Percentiles rank a stretch among this genome's conserved stretches.
Evolutionary conservation across 306 rosid genomes (phyloP).

Genomic region (Macrotyloma uniflorum): DNA sequence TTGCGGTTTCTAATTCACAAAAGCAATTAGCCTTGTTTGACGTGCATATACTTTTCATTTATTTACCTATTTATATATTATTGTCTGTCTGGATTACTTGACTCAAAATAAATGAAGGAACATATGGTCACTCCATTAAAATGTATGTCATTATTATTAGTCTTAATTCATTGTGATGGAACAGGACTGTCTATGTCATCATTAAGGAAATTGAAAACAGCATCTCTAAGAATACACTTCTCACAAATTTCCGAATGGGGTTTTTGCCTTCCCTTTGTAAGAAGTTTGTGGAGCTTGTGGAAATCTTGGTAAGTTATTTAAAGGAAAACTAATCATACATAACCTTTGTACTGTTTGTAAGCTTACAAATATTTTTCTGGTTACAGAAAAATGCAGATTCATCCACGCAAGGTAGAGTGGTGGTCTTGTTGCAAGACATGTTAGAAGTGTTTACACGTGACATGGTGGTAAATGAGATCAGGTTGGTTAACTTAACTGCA

Average conservation of each 20-base stretch:
- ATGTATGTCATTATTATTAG: not conserved
- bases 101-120: conserved; percentile 6
- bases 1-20: conserved; percentile 27
- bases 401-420: conserved; percentile 70
- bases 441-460: conserved; percentile 97
- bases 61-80: conserved; percentile 12
- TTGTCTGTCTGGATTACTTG: conserved; percentile 13
- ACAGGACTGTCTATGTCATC: conserved; percentile 86
- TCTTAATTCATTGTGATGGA: conserved; percentile 47
- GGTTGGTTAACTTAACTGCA: conserved; percentile 55
- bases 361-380: conserved; percentile 40
- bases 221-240: conserved; percentile 81
- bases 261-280: conserved; percentile 80
- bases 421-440: conserved; percentile 90
- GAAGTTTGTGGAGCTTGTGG: conserved; percentile 89
- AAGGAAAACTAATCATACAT: conserved; percentile 27
- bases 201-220: conserved; percentile 82
- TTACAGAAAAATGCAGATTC: conserved; percentile 73
- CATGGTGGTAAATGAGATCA: conserved; percentile 86
- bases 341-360: conserved; percentile 29
- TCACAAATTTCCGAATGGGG: conserved; percentile 84
- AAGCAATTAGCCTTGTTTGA: conserved; percentile 11
- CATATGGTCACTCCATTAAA: conserved; percentile 17
- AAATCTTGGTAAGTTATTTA: conserved; percentile 72
- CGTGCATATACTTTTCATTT: conserved; percentile 11